These are phyloP conservation scores for Phytophthora sp. DNA, from an alignment of 352 stramenopile species.

Conservation along the genomic window DNA sequence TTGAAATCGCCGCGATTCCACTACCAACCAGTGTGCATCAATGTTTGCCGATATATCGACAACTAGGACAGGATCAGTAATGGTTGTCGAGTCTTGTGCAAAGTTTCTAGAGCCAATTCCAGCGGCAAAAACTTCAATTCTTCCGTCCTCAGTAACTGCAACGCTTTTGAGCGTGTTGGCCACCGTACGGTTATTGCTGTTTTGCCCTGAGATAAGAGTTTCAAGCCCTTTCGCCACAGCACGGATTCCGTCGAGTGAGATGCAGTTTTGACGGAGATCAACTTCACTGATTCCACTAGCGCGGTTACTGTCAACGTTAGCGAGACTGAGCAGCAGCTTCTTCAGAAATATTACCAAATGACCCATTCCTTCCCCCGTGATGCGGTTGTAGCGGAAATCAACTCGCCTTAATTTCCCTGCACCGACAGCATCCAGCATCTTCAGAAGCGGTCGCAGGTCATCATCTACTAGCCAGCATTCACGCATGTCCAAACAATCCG, in stretches of 20 bases:
- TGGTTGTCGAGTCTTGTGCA: too few relatives aligned
- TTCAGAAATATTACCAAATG: slow-evolving; percentile 40
- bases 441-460: slow-evolving; percentile 51
- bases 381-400: slow-evolving; percentile 64
- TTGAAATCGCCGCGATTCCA: slow-evolving; percentile 33
- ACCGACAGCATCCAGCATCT: slow-evolving; percentile 39
- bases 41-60: slow-evolving; percentile 61
- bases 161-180: slow-evolving; percentile 42
- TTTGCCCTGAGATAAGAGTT: slow-evolving; percentile 26
- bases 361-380: slow-evolving; percentile 59
- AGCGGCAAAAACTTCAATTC: slow-evolving; percentile 59
- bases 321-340: slow-evolving; percentile 5
- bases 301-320: neutral
- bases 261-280: slow-evolving; percentile 73
- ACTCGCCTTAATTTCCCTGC: slow-evolving; percentile 29
- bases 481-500: slow-evolving; percentile 43
- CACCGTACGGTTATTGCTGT: neutral
- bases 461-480: slow-evolving; percentile 62
- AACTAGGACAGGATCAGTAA: slow-evolving; percentile 35
- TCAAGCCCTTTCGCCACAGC: slow-evolving; percentile 57
- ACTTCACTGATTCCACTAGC: slow-evolving; percentile 40
- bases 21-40: slow-evolving; percentile 41
- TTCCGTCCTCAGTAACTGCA: slow-evolving; percentile 47
- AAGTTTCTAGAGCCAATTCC: too few relatives aligned
- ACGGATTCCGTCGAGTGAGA: slow-evolving; percentile 71